A percentile compares a stretch with the other conserved stretches of the same genome.
These are phyloP conservation scores for Candida ascalaphidarum DNA, from an alignment of 805 yeast species.

Conservation along the genomic window DNA sequence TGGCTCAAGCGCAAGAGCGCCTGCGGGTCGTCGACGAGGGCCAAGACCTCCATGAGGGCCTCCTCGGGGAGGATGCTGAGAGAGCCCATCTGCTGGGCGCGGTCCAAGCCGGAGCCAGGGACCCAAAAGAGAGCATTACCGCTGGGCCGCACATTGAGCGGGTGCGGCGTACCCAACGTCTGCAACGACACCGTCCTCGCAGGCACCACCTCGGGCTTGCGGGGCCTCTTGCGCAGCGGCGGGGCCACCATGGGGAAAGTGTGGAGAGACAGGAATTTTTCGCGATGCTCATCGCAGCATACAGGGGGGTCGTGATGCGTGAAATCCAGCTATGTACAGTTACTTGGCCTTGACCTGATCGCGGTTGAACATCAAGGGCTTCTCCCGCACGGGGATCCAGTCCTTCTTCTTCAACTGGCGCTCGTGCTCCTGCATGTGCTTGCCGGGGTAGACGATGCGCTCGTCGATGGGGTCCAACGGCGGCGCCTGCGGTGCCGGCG, in stretches of 20 bases:
- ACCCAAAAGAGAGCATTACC: constrained; percentile 52
- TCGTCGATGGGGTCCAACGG: constrained; percentile 55
- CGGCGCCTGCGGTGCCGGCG: constrained; percentile 24
- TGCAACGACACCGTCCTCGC: constrained; percentile 9
- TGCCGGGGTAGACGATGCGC: constrained; percentile 67
- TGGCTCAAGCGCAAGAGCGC: constrained; percentile 48
- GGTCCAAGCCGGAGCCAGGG: constrained; percentile 5
- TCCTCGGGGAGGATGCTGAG: constrained; percentile 56
- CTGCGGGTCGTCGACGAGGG: constrained; percentile 35
- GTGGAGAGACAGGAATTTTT: too few relatives aligned
- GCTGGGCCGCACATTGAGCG: constrained; percentile 66
- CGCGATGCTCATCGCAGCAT: too few relatives aligned
- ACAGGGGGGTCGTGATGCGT: too few relatives aligned
- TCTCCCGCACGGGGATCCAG: constrained; percentile 35
- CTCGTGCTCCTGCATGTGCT: constrained; percentile 32
- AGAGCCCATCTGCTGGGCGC: constrained; percentile 40
- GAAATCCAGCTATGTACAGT: too few relatives aligned
- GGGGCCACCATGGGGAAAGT: too few relatives aligned
- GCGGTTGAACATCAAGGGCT: constrained; percentile 26
- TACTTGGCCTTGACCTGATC: constrained; percentile 15
- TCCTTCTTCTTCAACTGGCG: constrained; percentile 29
- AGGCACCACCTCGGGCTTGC: too few relatives aligned
- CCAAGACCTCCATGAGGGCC: constrained; percentile 43
- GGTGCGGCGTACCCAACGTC: constrained; percentile 43
- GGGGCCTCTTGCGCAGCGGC: too few relatives aligned